Conservation (phyloP, 2,329 filamentous ascomycete species). For the Aspergillus pseudotamarii region DNA sequence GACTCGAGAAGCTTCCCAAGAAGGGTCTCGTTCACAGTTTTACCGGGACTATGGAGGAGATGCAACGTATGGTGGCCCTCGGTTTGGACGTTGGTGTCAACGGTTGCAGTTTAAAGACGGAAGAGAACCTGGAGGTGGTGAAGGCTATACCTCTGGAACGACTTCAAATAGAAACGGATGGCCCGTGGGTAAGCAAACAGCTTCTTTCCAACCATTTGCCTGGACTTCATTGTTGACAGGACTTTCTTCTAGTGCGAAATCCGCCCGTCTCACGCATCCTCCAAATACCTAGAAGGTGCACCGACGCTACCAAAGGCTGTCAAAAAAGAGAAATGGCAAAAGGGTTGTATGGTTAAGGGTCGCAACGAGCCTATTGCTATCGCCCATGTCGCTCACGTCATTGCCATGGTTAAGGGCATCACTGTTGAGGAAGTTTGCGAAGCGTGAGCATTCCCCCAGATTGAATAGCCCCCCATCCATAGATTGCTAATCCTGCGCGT, state of each 20-base stretch:
- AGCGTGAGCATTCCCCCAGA: constrained; percentile 54
- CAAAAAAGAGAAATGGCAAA: constrained; percentile 94
- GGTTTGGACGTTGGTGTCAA: constrained; percentile 94
- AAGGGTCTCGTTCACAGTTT: constrained; percentile 92
- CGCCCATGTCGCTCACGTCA: constrained; percentile 80
- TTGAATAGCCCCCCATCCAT: background rate
- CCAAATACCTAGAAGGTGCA: constrained; percentile 70
- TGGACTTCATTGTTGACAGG: constrained; percentile 5
- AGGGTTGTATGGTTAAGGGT: constrained; percentile 88
- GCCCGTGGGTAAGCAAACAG: constrained; percentile 67
- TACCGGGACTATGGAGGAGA: constrained; percentile 83
- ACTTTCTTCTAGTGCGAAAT: constrained; percentile 72
- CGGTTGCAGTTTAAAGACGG: constrained; percentile 93
- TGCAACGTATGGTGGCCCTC: constrained; percentile 75
- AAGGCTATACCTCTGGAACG: constrained; percentile 74
- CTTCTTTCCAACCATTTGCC: background rate
- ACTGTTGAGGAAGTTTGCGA: constrained; percentile 81
- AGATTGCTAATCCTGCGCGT: constrained; percentile 24
- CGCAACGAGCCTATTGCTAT: constrained; percentile 92
- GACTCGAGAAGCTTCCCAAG: constrained; percentile 68
- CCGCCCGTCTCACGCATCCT: constrained; percentile 81
- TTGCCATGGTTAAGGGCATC: constrained; percentile 83
- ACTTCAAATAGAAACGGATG: constrained; percentile 94
- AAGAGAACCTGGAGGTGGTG: constrained; percentile 85
- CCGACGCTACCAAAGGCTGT: constrained; percentile 76